Evolutionary conservation across 768 basidiomycete genomes (phyloP).

Genomic region (Boletus reticuloceps): DNA sequence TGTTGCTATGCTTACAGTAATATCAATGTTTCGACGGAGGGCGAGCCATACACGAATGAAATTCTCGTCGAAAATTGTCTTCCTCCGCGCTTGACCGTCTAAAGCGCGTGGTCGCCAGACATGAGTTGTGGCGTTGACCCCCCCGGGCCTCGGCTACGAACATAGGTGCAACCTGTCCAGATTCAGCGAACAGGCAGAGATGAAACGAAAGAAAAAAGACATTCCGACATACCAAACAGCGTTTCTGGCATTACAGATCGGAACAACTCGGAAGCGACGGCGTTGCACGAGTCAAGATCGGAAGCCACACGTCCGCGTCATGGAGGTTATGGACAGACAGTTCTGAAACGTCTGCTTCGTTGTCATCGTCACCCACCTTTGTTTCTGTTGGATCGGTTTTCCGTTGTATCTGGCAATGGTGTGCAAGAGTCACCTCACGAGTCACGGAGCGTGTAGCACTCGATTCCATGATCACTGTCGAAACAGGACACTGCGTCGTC

Average conservation of each 20-base stretch:
- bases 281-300: slow-evolving; percentile 45
- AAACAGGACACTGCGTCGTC: no score
- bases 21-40: neutral
- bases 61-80: neutral
- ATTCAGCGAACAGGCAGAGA: neutral
- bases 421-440: no score
- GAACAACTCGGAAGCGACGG: neutral
- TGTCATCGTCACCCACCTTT: slow-evolving; percentile 33
- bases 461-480: no score
- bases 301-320: slow-evolving; percentile 41
- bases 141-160: neutral
- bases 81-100: neutral
- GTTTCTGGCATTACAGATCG: neutral
- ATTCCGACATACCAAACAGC: neutral
- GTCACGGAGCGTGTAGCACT: no score
- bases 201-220: neutral
- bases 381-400: no score
- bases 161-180: neutral
- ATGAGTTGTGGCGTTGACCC: neutral
- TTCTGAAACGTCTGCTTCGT: slow-evolving; percentile 58
- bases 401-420: no score
- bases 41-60: neutral
- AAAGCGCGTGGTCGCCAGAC: neutral
- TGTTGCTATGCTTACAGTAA: slow-evolving; percentile 13
- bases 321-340: no score